Evolutionary conservation across 139 green algal species (phyloP).

Genomic region (Eudorina sp.): DNA sequence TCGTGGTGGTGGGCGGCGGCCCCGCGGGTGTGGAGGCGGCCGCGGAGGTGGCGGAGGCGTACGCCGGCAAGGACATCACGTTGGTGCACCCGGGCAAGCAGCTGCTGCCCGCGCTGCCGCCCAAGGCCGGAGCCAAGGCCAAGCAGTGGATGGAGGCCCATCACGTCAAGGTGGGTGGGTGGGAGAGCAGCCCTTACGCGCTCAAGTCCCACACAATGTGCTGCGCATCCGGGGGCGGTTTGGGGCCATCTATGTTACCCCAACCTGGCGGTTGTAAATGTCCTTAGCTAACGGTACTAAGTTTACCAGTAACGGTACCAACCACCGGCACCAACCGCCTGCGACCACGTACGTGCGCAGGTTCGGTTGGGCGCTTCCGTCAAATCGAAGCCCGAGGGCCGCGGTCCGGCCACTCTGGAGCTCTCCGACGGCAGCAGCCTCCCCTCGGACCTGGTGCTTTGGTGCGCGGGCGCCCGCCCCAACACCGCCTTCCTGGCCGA

Average conservation of each 20-base stretch:
- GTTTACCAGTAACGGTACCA: too few species aligned
- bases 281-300: too few species aligned
- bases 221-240: too few species aligned
- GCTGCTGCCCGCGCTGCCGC: background rate
- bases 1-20: slow-evolving; percentile 35
- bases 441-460: slow-evolving; percentile 34
- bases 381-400: background rate
- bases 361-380: background rate
- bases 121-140: background rate
- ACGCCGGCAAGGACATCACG: slow-evolving; percentile 24
- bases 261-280: too few species aligned
- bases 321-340: too few species aligned
- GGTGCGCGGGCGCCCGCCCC: slow-evolving; percentile 12
- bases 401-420: background rate
- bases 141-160: slow-evolving; percentile 25
- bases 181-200: too few species aligned
- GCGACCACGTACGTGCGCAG: too few species aligned
- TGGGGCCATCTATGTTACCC: too few species aligned
- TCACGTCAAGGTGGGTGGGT: slow-evolving; percentile 22
- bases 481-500: background rate
- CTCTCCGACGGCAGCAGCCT: background rate
- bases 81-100: background rate
- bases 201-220: too few species aligned
- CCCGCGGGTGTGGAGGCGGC: slow-evolving; percentile 37
- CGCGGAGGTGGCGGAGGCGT: slow-evolving; percentile 37